Percentiles rank a stretch among this genome's conserved stretches.
These are phyloP conservation scores for Phytophthora hybrid DNA, from an alignment of 352 stramenopile species.

Conservation along the genomic window DNA sequence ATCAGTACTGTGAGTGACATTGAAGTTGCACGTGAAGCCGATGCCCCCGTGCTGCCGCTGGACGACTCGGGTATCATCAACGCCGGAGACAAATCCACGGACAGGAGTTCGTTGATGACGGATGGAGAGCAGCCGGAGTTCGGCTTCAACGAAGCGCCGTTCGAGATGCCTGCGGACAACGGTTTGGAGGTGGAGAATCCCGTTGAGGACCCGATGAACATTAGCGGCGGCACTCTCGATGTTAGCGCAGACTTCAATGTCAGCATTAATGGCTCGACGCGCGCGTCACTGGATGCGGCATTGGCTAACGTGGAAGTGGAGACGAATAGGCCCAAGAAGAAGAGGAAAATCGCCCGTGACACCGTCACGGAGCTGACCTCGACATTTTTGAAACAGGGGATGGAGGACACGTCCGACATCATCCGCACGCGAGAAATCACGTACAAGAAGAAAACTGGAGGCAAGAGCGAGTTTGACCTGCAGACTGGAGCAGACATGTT, in stretches of 20 bases:
- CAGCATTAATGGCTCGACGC: constrained; percentile 70
- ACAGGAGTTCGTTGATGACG: constrained; percentile 42
- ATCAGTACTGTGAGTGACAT: constrained; percentile 81
- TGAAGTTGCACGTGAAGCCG: constrained; percentile 82
- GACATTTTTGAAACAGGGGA: constrained; percentile 77
- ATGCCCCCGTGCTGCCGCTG: constrained; percentile 52
- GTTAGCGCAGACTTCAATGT: constrained; percentile 77
- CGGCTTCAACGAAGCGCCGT: constrained; percentile 67
- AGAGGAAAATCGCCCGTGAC: constrained; percentile 84
- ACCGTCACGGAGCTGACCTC: constrained; percentile 84
- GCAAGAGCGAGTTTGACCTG: constrained; percentile 30
- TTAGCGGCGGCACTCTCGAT: constrained; percentile 59
- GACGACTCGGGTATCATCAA: constrained; percentile 69
- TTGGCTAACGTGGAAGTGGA: constrained; percentile 58
- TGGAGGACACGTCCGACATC: constrained; percentile 84
- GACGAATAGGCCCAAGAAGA: constrained; percentile 69
- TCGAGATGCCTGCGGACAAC: constrained; percentile 53
- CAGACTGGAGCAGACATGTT: constrained; percentile 60
- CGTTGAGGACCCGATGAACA: constrained; percentile 44
- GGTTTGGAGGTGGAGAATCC: constrained; percentile 56
- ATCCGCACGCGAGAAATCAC: constrained; percentile 59
- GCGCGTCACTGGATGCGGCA: constrained; percentile 71
- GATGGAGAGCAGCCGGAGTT: constrained; percentile 56
- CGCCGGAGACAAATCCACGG: constrained; percentile 58
- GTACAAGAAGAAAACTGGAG: constrained; percentile 35